These are phyloP conservation scores for Aristolochia californica DNA, from an alignment of 164 flowering plant species.

Conservation along the genomic window DNA sequence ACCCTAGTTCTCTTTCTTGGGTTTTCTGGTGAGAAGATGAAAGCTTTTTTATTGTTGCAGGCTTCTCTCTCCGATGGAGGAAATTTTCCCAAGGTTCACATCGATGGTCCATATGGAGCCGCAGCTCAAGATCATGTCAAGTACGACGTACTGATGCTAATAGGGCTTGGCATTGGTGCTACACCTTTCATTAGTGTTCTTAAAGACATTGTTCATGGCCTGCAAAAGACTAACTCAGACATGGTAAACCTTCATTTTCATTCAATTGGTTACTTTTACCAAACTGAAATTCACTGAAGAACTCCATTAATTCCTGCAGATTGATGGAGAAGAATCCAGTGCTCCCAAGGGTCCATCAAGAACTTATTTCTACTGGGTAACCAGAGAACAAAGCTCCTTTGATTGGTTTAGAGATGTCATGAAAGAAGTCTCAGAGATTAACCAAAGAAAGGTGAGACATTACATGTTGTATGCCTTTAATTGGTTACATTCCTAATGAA, in stretches of 20 bases:
- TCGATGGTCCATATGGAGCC: slow-evolving; percentile 46
- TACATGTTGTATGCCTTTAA: background rate
- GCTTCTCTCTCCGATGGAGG: slow-evolving; percentile 11
- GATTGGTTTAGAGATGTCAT: slow-evolving; percentile 47
- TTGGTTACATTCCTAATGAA: background rate
- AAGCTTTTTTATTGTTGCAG: slow-evolving; percentile 10
- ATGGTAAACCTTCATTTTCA: background rate
- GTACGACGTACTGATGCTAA: slow-evolving; percentile 28
- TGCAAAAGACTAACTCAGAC: background rate
- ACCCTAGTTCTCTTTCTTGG: too few species aligned
- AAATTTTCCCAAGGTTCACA: slow-evolving; percentile 24
- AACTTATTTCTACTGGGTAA: slow-evolving; percentile 49
- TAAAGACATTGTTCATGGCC: slow-evolving; percentile 22
- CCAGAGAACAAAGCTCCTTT: slow-evolving; percentile 46
- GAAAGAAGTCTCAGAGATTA: slow-evolving; percentile 22
- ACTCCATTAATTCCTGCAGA: slow-evolving; percentile 1
- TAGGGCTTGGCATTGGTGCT: slow-evolving; percentile 49
- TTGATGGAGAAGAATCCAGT: slow-evolving; percentile 18
- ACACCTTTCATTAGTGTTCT: slow-evolving; percentile 50
- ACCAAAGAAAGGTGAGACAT: slow-evolving; percentile 22
- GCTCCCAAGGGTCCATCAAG: slow-evolving; percentile 20
- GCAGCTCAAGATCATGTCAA: slow-evolving; percentile 43
- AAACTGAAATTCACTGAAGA: too few species aligned
- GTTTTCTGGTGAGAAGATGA: background rate
- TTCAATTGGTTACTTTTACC: too few species aligned